phyloP scores from a whole-genome alignment of 345 rosid species.

The Moricandia arvensis region DNA sequence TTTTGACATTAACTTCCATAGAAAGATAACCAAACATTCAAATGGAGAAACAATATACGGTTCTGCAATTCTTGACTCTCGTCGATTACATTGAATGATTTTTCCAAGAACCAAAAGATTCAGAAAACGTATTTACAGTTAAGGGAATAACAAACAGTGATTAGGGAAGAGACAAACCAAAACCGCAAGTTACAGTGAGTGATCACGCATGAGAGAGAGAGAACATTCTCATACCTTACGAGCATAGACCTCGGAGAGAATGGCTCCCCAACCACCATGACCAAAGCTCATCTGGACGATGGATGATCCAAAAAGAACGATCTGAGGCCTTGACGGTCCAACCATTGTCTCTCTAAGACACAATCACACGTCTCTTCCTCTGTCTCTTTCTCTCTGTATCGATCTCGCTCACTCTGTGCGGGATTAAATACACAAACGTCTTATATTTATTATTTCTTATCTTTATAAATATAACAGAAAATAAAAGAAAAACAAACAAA shows the following conservation, averaged over 20 bases:
- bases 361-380: constrained; percentile 15
- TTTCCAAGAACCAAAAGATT: background rate
- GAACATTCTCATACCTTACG: constrained; percentile 57
- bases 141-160: background rate
- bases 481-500: background rate
- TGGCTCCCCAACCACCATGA: constrained; percentile 93
- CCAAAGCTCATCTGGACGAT: constrained; percentile 90
- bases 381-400: constrained; percentile 4
- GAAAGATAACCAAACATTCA: constrained; percentile 9
- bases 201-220: constrained; percentile 14
- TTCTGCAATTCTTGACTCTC: background rate
- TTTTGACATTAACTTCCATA: background rate
- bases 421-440: constrained; percentile 25
- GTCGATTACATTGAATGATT: background rate
- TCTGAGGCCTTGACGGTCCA: constrained; percentile 84
- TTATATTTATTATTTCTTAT: background rate
- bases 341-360: constrained; percentile 46
- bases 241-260: constrained; percentile 82
- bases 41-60: background rate
- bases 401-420: constrained; percentile 5
- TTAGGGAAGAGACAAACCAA: background rate
- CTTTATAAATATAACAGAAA: background rate
- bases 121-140: background rate
- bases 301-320: constrained; percentile 95
- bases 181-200: background rate